These are phyloP conservation scores for Collybia sordida DNA, from an alignment of 768 basidiomycete genomes.

Conservation along the genomic window DNA sequence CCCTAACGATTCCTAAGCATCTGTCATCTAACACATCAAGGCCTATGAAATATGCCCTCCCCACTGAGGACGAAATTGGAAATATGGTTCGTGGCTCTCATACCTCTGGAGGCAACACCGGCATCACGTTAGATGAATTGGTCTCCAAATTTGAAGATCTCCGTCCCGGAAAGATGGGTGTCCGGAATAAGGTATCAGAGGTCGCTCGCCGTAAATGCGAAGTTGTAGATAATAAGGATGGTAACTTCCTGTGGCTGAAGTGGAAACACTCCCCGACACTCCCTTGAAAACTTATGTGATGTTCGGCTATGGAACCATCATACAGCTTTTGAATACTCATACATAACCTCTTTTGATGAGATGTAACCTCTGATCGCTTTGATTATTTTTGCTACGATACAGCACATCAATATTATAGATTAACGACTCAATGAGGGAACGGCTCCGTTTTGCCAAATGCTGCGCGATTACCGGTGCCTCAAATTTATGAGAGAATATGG, in stretches of 20 bases:
- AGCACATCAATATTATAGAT: no score
- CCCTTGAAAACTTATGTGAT: constrained; percentile 14
- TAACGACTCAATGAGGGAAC: no score
- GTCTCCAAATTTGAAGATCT: constrained; percentile 51
- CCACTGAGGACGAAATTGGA: constrained; percentile 74
- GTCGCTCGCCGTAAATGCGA: constrained; percentile 70
- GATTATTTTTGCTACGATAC: no score
- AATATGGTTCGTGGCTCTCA: constrained; percentile 65
- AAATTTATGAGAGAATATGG: constrained; percentile 6
- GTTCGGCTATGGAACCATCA: constrained; percentile 4
- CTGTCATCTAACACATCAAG: constrained; percentile 22
- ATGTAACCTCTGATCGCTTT: background rate
- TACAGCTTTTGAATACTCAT: background rate
- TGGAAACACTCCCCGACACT: constrained; percentile 47
- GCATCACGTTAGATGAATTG: constrained; percentile 63
- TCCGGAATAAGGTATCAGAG: constrained; percentile 75
- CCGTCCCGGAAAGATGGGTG: constrained; percentile 55
- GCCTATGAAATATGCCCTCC: constrained; percentile 57
- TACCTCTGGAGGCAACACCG: constrained; percentile 58
- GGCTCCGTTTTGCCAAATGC: no score
- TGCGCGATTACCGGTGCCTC: background rate
- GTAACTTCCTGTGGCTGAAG: constrained; percentile 58
- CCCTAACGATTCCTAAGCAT: constrained; percentile 39
- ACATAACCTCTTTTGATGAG: background rate
- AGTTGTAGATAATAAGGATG: constrained; percentile 55